These are phyloP conservation scores for Ganoderma lingzhi DNA, from an alignment of 1,284 basidiomycete species.

Conservation along the genomic window DNA sequence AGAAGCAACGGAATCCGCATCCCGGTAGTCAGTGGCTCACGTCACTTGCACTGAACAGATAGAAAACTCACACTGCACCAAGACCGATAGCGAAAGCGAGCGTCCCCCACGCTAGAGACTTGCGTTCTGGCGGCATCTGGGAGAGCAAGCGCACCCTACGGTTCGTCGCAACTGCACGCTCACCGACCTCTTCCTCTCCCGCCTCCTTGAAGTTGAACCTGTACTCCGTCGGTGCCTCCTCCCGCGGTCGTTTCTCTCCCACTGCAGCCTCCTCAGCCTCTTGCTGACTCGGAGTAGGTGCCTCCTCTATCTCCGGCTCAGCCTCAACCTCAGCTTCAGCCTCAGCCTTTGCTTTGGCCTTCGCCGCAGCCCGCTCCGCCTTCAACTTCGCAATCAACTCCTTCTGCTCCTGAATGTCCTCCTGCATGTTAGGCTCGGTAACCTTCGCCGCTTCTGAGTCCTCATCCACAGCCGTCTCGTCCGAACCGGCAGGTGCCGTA, in stretches of 20 bases:
- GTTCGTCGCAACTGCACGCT: slow-evolving; percentile 72
- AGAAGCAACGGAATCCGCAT: slow-evolving; percentile 7
- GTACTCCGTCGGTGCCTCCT: slow-evolving; percentile 58
- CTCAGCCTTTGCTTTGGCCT: slow-evolving; percentile 34
- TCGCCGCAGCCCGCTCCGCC: slow-evolving; percentile 52
- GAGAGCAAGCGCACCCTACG: slow-evolving; percentile 61
- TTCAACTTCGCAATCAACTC: slow-evolving; percentile 74
- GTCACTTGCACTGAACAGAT: not conserved
- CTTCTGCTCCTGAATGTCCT: slow-evolving; percentile 77
- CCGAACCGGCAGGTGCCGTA: slow-evolving; percentile 60
- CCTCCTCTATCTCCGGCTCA: slow-evolving; percentile 32
- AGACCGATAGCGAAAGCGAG: slow-evolving; percentile 78
- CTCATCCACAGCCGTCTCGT: slow-evolving; percentile 69
- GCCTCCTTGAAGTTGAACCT: slow-evolving; percentile 69
- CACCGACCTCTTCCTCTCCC: slow-evolving; percentile 55
- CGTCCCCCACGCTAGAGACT: slow-evolving; percentile 78
- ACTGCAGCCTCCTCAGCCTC: slow-evolving; percentile 40
- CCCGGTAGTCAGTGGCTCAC: slow-evolving; percentile 7
- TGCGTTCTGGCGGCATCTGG: slow-evolving; percentile 63
- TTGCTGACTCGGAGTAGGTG: slow-evolving; percentile 17
- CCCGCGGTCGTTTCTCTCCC: slow-evolving; percentile 55
- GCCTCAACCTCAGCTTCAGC: slow-evolving; percentile 31
- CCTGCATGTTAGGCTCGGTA: slow-evolving; percentile 66
- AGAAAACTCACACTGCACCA: slow-evolving; percentile 68
- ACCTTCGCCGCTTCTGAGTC: slow-evolving; percentile 61